A percentile compares a stretch with the other conserved stretches of the same genome.
phyloP scores from a whole-genome alignment of 352 stramenopile genomes.

The Globisporangium spinosum region DNA sequence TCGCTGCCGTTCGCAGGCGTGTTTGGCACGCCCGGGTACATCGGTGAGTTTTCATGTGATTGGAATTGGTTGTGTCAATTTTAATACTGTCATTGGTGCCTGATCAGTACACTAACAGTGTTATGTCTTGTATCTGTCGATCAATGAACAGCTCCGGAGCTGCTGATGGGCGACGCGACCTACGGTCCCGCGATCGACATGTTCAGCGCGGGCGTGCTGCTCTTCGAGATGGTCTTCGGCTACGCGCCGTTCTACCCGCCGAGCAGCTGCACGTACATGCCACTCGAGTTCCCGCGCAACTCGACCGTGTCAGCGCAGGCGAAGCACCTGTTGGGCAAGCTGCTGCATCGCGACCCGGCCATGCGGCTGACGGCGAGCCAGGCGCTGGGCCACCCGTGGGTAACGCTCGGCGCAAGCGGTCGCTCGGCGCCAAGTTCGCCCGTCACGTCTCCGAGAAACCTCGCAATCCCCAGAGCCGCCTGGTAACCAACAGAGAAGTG shows the following conservation, averaged over 20 bases:
- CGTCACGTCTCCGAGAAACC: slow-evolving; percentile 17
- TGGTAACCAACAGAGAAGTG: slow-evolving; percentile 7
- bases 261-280: slow-evolving; percentile 54
- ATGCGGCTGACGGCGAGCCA: slow-evolving; percentile 74
- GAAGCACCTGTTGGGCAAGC: slow-evolving; percentile 62
- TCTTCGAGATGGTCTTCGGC: slow-evolving; percentile 77
- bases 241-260: slow-evolving; percentile 73
- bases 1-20: slow-evolving; percentile 60
- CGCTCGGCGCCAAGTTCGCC: slow-evolving; percentile 41
- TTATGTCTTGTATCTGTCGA: neutral
- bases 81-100: neutral
- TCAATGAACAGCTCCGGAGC: slow-evolving; percentile 34
- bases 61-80: neutral
- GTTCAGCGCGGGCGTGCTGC: slow-evolving; percentile 65
- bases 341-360: slow-evolving; percentile 72
- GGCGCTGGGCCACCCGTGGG: slow-evolving; percentile 83
- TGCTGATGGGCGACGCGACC: slow-evolving; percentile 43
- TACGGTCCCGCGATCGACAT: slow-evolving; percentile 70
- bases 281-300: slow-evolving; percentile 51
- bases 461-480: slow-evolving; percentile 2
- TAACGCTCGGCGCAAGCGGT: slow-evolving; percentile 35
- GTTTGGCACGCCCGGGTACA: slow-evolving; percentile 70
- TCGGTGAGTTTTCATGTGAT: slow-evolving; percentile 14
- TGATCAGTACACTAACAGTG: neutral
- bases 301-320: slow-evolving; percentile 33